A percentile compares a stretch with the other conserved stretches of the same genome.
Evolutionary conservation across 78 protist genomes (phyloP).

Genomic region (Pigoraptor vietnamica): DNA sequence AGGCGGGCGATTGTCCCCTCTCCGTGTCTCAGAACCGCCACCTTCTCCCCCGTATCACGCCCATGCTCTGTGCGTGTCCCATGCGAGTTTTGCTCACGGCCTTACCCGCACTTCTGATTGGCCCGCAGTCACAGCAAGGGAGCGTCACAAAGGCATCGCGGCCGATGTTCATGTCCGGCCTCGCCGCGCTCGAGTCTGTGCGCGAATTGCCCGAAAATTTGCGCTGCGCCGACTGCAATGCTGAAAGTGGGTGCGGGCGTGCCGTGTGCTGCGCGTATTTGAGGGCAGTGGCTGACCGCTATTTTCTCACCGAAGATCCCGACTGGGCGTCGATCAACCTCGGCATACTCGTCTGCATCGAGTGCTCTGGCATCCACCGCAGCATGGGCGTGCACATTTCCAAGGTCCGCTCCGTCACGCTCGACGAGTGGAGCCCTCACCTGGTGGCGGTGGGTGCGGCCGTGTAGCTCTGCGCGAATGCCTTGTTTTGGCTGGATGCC

Average conservation of each 20-base stretch:
- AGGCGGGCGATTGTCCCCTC: too few relatives aligned
- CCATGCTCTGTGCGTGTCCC: too few relatives aligned
- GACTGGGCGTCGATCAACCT: slow-evolving; percentile 27
- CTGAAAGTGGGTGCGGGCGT: background rate
- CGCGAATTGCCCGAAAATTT: background rate
- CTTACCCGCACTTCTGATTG: background rate
- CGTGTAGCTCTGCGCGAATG: too few relatives aligned
- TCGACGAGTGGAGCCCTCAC: background rate
- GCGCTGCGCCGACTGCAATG: background rate
- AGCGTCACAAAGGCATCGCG: background rate
- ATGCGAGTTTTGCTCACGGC: background rate
- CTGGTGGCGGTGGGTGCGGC: background rate
- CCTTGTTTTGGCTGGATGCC: background rate
- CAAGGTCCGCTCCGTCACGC: background rate
- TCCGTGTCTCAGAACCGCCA: too few relatives aligned
- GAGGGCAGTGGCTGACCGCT: too few relatives aligned
- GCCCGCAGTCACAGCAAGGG: background rate
- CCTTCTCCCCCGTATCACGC: too few relatives aligned
- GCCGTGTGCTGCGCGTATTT: too few relatives aligned
- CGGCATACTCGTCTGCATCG: slow-evolving; percentile 40
- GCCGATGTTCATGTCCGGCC: background rate
- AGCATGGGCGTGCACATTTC: slow-evolving; percentile 21
- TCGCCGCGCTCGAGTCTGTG: background rate
- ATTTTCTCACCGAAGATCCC: slow-evolving; percentile 1
- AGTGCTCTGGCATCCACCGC: slow-evolving; percentile 49